Conservation (phyloP, 495 filamentous ascomycete species). For the Hypoxylon trugodes region DNA sequence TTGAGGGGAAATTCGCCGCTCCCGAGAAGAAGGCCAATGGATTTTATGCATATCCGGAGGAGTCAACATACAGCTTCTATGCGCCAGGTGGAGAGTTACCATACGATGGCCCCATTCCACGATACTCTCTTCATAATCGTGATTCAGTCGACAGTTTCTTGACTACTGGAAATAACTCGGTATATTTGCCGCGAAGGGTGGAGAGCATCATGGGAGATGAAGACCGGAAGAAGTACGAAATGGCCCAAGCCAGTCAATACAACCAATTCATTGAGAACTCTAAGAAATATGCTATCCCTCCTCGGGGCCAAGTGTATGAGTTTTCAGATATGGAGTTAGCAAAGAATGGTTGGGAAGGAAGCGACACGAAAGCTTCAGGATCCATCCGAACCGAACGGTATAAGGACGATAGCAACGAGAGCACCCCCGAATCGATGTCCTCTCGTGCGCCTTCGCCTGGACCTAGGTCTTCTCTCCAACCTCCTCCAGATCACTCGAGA, state of each 20-base stretch:
- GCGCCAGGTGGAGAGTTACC: slow-evolving; percentile 41
- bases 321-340: slow-evolving; percentile 59
- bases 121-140: slow-evolving; percentile 60
- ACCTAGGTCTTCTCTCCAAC: slow-evolving; percentile 13
- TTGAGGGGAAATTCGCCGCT: slow-evolving; percentile 77
- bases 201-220: slow-evolving; percentile 86
- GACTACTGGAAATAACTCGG: slow-evolving; percentile 69
- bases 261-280: slow-evolving; percentile 54
- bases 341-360: slow-evolving; percentile 55
- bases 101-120: slow-evolving; percentile 48
- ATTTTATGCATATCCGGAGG: slow-evolving; percentile 69
- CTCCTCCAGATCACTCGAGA: slow-evolving; percentile 6
- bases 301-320: slow-evolving; percentile 61
- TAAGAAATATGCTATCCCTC: slow-evolving; percentile 60
- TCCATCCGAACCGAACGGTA: slow-evolving; percentile 31
- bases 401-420: slow-evolving; percentile 46
- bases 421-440: slow-evolving; percentile 31
- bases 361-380: slow-evolving; percentile 10
- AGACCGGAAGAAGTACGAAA: slow-evolving; percentile 73
- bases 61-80: slow-evolving; percentile 63
- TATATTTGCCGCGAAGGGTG: slow-evolving; percentile 78
- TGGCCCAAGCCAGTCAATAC: slow-evolving; percentile 69
- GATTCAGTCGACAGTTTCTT: slow-evolving; percentile 77
- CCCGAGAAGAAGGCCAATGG: slow-evolving; percentile 67
- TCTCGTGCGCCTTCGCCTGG: slow-evolving; percentile 38